A percentile compares a stretch with the other conserved stretches of the same genome.
phyloP scores from a whole-genome alignment of 148 eudicot species.

The Vaccinium macrocarpon region DNA sequence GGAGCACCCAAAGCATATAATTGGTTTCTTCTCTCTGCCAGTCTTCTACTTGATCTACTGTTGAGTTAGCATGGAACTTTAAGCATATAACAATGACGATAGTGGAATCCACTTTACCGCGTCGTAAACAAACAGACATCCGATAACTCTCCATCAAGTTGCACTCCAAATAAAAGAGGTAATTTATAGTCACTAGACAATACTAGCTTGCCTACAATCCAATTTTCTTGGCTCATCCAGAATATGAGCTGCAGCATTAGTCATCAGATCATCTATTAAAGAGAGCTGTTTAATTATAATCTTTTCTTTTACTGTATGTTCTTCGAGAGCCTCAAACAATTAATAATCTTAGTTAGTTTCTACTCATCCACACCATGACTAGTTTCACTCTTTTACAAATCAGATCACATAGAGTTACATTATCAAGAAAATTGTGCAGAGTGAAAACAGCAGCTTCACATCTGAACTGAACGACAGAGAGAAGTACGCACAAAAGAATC shows the following conservation, averaged over 20 bases:
- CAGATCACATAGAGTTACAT: not conserved
- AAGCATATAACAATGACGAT: not conserved
- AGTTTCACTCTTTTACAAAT: not conserved
- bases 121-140: not conserved
- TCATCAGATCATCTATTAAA: not conserved
- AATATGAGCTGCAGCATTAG: slow-evolving; percentile 2
- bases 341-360: not conserved
- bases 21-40: not conserved
- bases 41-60: not conserved
- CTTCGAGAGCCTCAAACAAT: not conserved
- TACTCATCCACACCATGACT: not conserved
- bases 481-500: not conserved
- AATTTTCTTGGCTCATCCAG: not conserved
- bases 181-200: not conserved
- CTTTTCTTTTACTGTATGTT: not conserved
- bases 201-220: not conserved
- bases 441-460: not conserved
- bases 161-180: not conserved
- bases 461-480: not conserved
- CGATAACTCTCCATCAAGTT: not conserved
- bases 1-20: not conserved
- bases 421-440: not conserved
- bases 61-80: not conserved
- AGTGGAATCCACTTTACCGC: not conserved
- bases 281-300: not conserved